Percentiles rank a stretch among this genome's conserved stretches.
These are phyloP conservation scores for Entomophthora muscae DNA, from an alignment of 371 early-diverging fungal genomes.

Conservation along the genomic window DNA sequence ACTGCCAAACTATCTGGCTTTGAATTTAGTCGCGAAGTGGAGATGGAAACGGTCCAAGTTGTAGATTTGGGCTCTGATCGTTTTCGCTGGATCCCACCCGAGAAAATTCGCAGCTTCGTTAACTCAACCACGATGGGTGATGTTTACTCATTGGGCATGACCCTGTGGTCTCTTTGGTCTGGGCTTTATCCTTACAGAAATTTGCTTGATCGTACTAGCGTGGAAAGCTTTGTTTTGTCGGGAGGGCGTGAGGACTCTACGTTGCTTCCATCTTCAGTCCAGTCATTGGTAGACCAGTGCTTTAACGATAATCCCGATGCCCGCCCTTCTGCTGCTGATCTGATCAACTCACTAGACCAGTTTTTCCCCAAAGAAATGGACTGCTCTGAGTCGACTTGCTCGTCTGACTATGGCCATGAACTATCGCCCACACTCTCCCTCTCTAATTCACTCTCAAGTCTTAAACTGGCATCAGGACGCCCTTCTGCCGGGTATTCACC, in stretches of 20 bases:
- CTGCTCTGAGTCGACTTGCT: not conserved
- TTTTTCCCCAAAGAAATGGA: constrained; percentile 1
- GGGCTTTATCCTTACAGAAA: not conserved
- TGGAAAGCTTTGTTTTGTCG: not conserved
- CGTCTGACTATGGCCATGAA: not conserved
- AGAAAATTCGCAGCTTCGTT: constrained; percentile 11
- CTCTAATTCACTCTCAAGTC: not conserved
- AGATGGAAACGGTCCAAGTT: constrained; percentile 11
- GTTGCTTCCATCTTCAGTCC: not conserved
- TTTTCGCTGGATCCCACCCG: constrained; percentile 19
- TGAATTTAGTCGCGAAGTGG: constrained; percentile 17
- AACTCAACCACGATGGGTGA: not conserved
- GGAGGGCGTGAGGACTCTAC: not conserved
- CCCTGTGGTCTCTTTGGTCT: constrained; percentile 6
- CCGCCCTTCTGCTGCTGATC: not conserved
- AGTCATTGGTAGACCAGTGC: not conserved
- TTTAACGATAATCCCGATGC: not conserved
- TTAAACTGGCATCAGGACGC: not conserved
- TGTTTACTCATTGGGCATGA: constrained; percentile 5
- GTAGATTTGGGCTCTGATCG: constrained; percentile 18
- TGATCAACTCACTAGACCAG: constrained; percentile 3
- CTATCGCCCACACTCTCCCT: not conserved
- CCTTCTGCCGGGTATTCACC: not conserved
- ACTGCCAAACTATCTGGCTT: constrained; percentile 18
- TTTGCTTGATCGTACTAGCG: not conserved